Evolutionary conservation across 164 flowering plant species (phyloP).

Genomic region (Echeveria elegans): DNA sequence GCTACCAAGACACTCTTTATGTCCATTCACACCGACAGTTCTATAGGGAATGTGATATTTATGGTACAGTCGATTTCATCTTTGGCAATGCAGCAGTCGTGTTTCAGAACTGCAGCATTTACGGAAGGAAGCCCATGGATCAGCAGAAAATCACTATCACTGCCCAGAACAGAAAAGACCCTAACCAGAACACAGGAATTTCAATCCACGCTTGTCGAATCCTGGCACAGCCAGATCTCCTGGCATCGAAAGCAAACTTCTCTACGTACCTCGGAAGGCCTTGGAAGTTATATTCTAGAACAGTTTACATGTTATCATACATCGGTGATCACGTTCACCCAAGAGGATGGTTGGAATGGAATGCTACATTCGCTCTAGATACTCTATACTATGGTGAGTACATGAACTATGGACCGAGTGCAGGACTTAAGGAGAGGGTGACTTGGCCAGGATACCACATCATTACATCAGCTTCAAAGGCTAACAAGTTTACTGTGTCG

Average conservation of each 20-base stretch:
- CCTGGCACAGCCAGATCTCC: conserved; percentile 33
- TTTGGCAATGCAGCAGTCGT: conserved; percentile 67
- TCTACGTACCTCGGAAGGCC: conserved; percentile 44
- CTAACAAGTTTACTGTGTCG: conserved; percentile 29
- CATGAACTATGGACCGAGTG: conserved; percentile 38
- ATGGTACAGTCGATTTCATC: conserved; percentile 59
- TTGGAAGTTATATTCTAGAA: conserved; percentile 45
- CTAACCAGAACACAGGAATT: conserved; percentile 59
- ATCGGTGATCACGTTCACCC: conserved; percentile 32
- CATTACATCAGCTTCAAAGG: conserved; percentile 22
- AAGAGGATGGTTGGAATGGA: conserved; percentile 47
- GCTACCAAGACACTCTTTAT: conserved; percentile 62
- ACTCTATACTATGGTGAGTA: conserved; percentile 50
- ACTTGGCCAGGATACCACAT: conserved; percentile 36
- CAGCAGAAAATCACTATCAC: conserved; percentile 42
- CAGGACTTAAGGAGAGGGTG: conserved; percentile 30
- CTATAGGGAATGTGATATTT: conserved; percentile 48
- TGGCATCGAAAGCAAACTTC: conserved; percentile 23
- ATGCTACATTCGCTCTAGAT: conserved; percentile 30
- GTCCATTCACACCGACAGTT: conserved; percentile 54
- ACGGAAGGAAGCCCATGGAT: conserved; percentile 32
- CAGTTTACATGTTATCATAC: conserved; percentile 30
- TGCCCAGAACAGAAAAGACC: conserved; percentile 43
- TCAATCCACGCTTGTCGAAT: conserved; percentile 41
- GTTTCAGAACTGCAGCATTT: conserved; percentile 47